phyloP scores from a whole-genome alignment of 331 rosid species.

The Cydonia oblonga region DNA sequence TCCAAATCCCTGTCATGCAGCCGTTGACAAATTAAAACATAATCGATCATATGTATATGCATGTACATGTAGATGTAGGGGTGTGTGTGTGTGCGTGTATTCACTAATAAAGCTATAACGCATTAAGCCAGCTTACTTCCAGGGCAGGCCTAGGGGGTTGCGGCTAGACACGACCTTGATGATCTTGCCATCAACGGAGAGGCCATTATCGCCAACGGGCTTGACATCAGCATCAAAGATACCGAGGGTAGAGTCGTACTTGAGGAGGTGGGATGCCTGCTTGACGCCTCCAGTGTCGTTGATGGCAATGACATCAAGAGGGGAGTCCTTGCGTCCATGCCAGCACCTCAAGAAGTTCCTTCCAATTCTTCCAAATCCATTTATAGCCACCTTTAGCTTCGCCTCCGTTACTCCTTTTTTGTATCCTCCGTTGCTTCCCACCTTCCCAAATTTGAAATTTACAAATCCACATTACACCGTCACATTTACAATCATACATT shows the following conservation, averaged over 20 bases:
- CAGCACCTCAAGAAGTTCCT: constrained; percentile 91
- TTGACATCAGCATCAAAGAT: constrained; percentile 90
- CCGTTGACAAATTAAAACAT: background rate
- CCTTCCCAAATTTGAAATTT: constrained; percentile 17
- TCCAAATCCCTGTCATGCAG: constrained; percentile 52
- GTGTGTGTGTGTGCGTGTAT: background rate
- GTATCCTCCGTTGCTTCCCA: constrained; percentile 54
- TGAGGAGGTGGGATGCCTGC: constrained; percentile 98
- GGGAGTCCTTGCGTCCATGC: constrained; percentile 89
- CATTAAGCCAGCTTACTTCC: constrained; percentile 44
- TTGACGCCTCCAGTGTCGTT: constrained; percentile 95
- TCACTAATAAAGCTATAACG: too few relatives aligned
- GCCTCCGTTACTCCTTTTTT: constrained; percentile 62
- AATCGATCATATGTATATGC: background rate
- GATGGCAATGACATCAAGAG: constrained; percentile 79
- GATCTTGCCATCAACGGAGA: constrained; percentile 84
- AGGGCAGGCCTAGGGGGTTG: constrained; percentile 73
- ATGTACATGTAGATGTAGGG: background rate
- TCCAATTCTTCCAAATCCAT: constrained; percentile 95
- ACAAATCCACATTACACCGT: background rate
- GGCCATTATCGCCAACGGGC: constrained; percentile 51
- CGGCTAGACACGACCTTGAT: constrained; percentile 80
- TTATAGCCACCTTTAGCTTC: constrained; percentile 83
- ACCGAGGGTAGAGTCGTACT: constrained; percentile 92
- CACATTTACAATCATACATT: background rate